Evolutionary conservation across 208 protist genomes (phyloP).

Genomic region (Herpetomonas muscarum): DNA sequence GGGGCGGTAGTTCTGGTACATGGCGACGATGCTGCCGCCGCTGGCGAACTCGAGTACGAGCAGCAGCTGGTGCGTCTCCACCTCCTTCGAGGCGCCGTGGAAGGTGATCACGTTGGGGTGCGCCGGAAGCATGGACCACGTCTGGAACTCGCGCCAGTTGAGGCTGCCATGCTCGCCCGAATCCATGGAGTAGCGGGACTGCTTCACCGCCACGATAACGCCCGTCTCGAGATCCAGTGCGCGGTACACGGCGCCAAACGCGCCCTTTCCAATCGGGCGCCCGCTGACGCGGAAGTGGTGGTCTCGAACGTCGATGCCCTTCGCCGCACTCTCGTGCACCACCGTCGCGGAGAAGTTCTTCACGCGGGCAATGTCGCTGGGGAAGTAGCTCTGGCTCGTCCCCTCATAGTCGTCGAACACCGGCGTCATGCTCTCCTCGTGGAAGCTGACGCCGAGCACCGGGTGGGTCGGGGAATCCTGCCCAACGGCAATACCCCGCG

Average conservation of each 20-base stretch:
- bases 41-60: slow-evolving; percentile 67
- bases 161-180: slow-evolving; percentile 22
- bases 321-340: slow-evolving; percentile 28
- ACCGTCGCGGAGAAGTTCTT: slow-evolving; percentile 54
- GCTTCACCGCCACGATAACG: slow-evolving; percentile 57
- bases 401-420: not conserved
- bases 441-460: not conserved
- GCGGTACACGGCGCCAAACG: slow-evolving; percentile 61
- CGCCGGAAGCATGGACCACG: slow-evolving; percentile 50
- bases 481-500: too few relatives aligned
- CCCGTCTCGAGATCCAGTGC: slow-evolving; percentile 62
- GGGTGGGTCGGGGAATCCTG: too few relatives aligned
- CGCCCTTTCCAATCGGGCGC: slow-evolving; percentile 51
- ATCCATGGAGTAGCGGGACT: slow-evolving; percentile 48
- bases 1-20: slow-evolving; percentile 46
- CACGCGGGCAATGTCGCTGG: not conserved
- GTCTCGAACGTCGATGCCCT: slow-evolving; percentile 25
- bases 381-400: not conserved
- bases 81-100: slow-evolving; percentile 55
- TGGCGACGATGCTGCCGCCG: slow-evolving; percentile 49
- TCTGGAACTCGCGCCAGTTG: slow-evolving; percentile 57
- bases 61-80: slow-evolving; percentile 54
- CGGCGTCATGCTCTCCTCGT: not conserved
- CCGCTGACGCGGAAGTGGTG: slow-evolving; percentile 57
- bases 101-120: slow-evolving; percentile 66